Base-by-base conservation (phyloP, 1,139 yeast species). In the Kodamaea fungicola region DNA sequence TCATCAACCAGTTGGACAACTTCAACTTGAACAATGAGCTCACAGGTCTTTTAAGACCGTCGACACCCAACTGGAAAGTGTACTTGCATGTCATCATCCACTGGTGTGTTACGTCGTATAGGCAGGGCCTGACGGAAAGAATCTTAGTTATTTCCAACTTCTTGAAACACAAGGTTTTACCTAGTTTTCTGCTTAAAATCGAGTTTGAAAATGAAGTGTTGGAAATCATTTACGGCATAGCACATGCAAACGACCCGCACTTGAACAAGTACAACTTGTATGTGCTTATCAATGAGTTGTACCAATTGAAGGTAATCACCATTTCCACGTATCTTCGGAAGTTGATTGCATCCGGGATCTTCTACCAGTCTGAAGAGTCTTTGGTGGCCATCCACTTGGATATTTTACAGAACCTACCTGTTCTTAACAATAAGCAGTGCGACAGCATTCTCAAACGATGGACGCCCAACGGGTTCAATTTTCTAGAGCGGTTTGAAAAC, bases 271-370 rank as follows among this genome's bases (percentile, higher is more conserved):
- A 61, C 33, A 64, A 65, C 35, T 56, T 84, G 22, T 73, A 72
- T 46, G 67, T 74, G 6, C 59, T 84, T 33, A 64, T 83, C 13
- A 72, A 78, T 43, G 84, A 79, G 50, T 56, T 83, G 7, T 69
- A 73, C 34, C 71, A 67, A 28, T 56, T 74, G 33, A 72, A 74
- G 33, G 56, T 81, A 21, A 69, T 82, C 24, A 63, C 77, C 1
- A 74, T 83, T 2, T 80, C 90, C 0, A 74, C 86, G 0, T 89
- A 88, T 50, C 66, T 88, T 41, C 65, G 96, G 50, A 78, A 83
- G 45, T 62, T 88, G 27, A 88, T 89, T 36, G 88, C 96, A 4
- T 82, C 94, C 1, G 97, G 96, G 4, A 68, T 86, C 1, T 74
- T 88, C 35, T 87, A 83, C 54, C 54, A 74, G 6, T 61, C 69